A percentile compares a stretch with the other conserved stretches of the same genome.
phyloP scores from a whole-genome alignment of 768 basidiomycete genomes.

The Panaeolus papilionaceus region DNA sequence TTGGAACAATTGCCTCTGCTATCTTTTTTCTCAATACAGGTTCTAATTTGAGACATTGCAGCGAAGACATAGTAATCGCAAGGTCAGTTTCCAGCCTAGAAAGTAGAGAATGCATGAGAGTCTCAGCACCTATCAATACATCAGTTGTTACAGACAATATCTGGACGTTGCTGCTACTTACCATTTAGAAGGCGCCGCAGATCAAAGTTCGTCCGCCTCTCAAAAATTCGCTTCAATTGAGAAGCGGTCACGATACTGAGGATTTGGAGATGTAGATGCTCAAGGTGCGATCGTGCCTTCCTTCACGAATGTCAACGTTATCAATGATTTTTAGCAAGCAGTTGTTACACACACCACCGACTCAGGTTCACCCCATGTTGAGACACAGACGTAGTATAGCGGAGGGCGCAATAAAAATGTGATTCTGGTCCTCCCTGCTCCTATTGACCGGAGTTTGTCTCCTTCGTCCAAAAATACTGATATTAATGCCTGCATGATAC shows the following conservation, averaged over 20 bases:
- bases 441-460: conserved; percentile 86
- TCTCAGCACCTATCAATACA: conserved; percentile 69
- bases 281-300: conserved; percentile 92
- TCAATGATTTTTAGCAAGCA: conserved; percentile 13
- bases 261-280: conserved; percentile 94
- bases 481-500: conserved; percentile 93
- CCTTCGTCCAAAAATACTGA: conserved; percentile 95
- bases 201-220: conserved; percentile 91
- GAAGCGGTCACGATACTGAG: conserved; percentile 87
- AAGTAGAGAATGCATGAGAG: conserved; percentile 78
- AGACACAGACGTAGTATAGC: conserved; percentile 90
- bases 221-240: conserved; percentile 87
- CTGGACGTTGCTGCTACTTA: conserved; percentile 27
- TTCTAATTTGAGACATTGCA: conserved; percentile 83
- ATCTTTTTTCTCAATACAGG: conserved; percentile 69
- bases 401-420: conserved; percentile 88
- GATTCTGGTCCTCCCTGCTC: conserved; percentile 82
- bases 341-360: conserved; percentile 73
- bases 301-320: conserved; percentile 53
- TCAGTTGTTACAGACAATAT: background rate
- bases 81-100: conserved; percentile 77
- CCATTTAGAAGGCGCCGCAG: conserved; percentile 77
- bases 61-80: conserved; percentile 79
- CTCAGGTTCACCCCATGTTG: conserved; percentile 96
- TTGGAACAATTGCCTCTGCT: conserved; percentile 84